Evolutionary conservation across 2,329 filamentous ascomycete genomes (phyloP).

Genomic region (Trichoderma endophyticum): DNA sequence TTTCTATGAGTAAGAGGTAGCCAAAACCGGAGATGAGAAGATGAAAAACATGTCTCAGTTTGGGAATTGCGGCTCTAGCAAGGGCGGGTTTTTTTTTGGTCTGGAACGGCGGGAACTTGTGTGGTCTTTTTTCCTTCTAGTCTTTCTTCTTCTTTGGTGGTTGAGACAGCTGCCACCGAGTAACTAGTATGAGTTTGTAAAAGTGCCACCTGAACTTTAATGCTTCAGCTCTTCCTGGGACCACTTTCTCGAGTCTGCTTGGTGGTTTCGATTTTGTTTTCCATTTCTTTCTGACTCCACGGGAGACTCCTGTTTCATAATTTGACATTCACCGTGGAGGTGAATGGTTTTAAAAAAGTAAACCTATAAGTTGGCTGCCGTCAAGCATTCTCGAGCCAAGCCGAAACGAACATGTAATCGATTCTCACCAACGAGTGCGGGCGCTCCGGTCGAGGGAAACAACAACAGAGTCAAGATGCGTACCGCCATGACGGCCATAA

Average conservation of each 20-base stretch:
- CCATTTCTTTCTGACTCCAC: background rate
- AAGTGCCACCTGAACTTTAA: conserved; percentile 16
- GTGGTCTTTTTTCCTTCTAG: background rate
- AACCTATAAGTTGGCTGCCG: background rate
- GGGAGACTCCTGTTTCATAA: background rate
- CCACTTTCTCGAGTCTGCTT: background rate
- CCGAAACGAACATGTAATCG: conserved; percentile 7
- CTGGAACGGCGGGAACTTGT: background rate
- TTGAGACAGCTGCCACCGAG: background rate
- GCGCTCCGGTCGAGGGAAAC: background rate
- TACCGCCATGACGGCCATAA: background rate
- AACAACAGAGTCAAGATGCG: conserved; percentile 3
- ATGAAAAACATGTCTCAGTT: background rate
- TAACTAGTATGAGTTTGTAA: background rate
- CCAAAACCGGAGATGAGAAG: background rate
- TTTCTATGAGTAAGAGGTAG: background rate
- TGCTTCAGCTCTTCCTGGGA: background rate
- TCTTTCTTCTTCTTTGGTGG: background rate
- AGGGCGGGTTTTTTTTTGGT: background rate
- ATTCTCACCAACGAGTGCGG: background rate
- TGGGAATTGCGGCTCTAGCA: background rate
- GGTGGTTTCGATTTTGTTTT: background rate
- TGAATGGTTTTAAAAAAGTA: background rate
- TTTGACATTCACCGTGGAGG: background rate
- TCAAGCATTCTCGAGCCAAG: background rate